Percentiles rank a stretch among this genome's conserved stretches.
These are phyloP conservation scores for Balakata baccata DNA, from an alignment of 345 rosid species.

Conservation along the genomic window DNA sequence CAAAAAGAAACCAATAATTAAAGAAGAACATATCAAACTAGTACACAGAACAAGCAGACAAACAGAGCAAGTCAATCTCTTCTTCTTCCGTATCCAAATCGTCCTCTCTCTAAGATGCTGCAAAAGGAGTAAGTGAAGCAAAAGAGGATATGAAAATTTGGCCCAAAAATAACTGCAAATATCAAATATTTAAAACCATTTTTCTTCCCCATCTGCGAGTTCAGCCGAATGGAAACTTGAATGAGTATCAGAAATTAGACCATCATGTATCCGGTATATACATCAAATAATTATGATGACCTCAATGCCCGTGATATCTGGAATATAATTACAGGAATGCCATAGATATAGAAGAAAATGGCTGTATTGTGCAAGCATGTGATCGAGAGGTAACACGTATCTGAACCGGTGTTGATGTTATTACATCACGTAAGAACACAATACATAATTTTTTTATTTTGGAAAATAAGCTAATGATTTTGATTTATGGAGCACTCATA, in stretches of 20 bases:
- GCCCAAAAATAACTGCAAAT: background rate
- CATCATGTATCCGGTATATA: background rate
- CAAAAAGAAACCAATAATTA: conserved; percentile 3
- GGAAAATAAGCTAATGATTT: background rate
- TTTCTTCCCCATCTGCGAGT: conserved; percentile 6
- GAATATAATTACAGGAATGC: background rate
- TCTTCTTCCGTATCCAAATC: background rate
- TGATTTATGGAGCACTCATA: background rate
- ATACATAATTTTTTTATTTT: background rate
- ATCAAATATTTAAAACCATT: background rate
- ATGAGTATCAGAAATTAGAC: conserved; percentile 8
- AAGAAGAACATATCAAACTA: conserved; percentile 11
- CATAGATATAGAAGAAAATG: background rate
- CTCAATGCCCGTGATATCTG: conserved; percentile 11
- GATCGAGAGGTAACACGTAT: background rate
- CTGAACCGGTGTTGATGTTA: background rate
- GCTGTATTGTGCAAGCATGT: background rate
- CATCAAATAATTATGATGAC: conserved; percentile 4
- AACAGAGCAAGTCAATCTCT: background rate
- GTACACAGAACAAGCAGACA: conserved; percentile 1
- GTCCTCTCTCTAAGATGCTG: conserved; percentile 8
- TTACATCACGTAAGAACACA: background rate
- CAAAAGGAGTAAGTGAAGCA: conserved; percentile 16
- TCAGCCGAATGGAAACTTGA: conserved; percentile 10
- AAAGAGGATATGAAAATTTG: conserved; percentile 9